Percentiles rank a stretch among this genome's conserved stretches.
These are phyloP conservation scores for Pseudogymnoascus sp. DNA, from an alignment of 2,329 filamentous ascomycete genomes.

Conservation along the genomic window DNA sequence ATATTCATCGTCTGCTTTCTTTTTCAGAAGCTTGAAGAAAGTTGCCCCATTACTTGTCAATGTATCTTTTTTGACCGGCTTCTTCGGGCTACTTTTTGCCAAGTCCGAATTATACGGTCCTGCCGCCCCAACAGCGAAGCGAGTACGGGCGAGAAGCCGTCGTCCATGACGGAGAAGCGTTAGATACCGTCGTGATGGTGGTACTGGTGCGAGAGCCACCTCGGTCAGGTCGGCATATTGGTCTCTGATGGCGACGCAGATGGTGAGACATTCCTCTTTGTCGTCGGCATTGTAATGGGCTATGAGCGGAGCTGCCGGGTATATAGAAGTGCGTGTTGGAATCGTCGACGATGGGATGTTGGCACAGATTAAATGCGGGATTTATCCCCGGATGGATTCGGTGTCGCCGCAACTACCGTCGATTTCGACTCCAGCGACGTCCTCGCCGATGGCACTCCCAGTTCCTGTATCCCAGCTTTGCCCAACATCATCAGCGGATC, in stretches of 20 bases:
- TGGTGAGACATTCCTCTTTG: not conserved
- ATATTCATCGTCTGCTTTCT: constrained; percentile 52
- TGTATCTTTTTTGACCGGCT: constrained; percentile 87
- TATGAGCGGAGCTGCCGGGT: not conserved
- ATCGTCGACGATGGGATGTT: not conserved
- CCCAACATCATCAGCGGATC: not conserved
- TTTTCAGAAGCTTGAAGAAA: constrained; percentile 89
- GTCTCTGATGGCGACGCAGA: not conserved
- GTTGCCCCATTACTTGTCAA: constrained; percentile 86
- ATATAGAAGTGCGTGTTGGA: not conserved
- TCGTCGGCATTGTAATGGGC: not conserved
- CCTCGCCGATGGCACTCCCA: not conserved
- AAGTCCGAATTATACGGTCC: constrained; percentile 30
- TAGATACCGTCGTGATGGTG: not conserved
- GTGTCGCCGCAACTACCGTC: not conserved
- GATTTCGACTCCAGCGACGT: not conserved
- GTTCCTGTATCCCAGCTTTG: not conserved
- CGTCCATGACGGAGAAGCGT: not conserved
- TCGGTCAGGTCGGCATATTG: not conserved
- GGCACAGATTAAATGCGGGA: not conserved
- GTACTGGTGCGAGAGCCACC: not conserved
- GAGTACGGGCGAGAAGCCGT: not conserved
- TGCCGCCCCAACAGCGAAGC: not conserved
- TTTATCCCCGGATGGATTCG: not conserved
- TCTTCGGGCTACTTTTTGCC: constrained; percentile 97